These are phyloP conservation scores for Solanum piurae DNA, from an alignment of 257 asterid species.

Conservation along the genomic window DNA sequence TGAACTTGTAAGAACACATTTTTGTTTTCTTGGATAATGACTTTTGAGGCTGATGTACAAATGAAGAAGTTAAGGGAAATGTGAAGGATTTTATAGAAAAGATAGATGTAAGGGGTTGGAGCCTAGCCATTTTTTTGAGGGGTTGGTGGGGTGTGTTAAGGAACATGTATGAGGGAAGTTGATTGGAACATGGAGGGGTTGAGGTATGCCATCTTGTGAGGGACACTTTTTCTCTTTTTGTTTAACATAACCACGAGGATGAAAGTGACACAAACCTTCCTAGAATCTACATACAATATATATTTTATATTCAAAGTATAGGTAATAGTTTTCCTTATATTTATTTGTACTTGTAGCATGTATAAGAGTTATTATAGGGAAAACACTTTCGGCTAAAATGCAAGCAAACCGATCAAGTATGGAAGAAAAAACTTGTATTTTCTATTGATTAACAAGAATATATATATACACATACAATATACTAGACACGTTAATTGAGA, in stretches of 20 bases:
- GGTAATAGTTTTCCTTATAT: too few species aligned
- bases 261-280: slow-evolving; percentile 20
- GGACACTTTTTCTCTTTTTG: slow-evolving; percentile 17
- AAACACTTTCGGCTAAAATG: too few species aligned
- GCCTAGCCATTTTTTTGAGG: slow-evolving; percentile 2
- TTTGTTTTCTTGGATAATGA: background rate
- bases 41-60: background rate
- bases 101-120: slow-evolving; percentile 44
- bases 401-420: too few species aligned
- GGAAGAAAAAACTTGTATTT: too few species aligned
- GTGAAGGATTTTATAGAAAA: slow-evolving; percentile 7
- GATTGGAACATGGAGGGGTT: slow-evolving; percentile 47
- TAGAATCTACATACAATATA: background rate
- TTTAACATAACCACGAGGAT: slow-evolving; percentile 20
- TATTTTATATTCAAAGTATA: background rate
- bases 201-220: slow-evolving; percentile 36
- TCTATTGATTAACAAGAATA: too few species aligned
- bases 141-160: background rate
- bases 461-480: too few species aligned
- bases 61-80: background rate
- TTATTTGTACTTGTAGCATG: too few species aligned
- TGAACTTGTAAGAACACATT: slow-evolving; percentile 49
- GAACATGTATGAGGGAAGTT: slow-evolving; percentile 12
- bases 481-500: too few species aligned
- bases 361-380: too few species aligned